phyloP scores from a whole-genome alignment of 2,329 filamentous ascomycete species.

The Colletotrichum agaves region DNA sequence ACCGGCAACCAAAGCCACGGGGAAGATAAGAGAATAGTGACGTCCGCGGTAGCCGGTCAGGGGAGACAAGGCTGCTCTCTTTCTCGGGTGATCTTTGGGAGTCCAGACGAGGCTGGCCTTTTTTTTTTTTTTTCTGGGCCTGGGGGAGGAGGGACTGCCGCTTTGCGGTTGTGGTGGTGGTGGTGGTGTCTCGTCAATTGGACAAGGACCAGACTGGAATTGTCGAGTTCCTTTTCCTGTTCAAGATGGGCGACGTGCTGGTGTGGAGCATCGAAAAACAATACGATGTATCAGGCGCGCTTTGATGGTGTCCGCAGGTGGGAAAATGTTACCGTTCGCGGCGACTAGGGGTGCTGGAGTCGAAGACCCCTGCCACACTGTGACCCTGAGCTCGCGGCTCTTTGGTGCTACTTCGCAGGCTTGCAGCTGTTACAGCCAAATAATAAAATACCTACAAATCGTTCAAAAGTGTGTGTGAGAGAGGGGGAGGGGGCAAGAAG shows the following conservation, averaged over 20 bases:
- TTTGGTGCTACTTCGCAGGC: constrained; percentile 6
- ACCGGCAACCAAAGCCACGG: constrained; percentile 14
- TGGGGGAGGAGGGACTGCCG: background rate
- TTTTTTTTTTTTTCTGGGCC: background rate
- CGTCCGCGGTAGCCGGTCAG: constrained; percentile 14
- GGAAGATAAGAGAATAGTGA: constrained; percentile 14
- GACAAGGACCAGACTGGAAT: constrained; percentile 12
- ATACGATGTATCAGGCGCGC: constrained; percentile 37
- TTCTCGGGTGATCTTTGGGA: constrained; percentile 15
- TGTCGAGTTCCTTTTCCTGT: constrained; percentile 17
- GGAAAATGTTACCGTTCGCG: constrained; percentile 36
- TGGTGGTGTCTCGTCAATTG: constrained; percentile 13
- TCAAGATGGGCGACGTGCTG: constrained; percentile 17
- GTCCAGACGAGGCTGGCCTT: constrained; percentile 35
- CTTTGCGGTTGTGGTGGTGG: constrained; percentile 1
- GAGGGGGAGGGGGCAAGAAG: too few relatives aligned
- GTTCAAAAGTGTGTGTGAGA: background rate
- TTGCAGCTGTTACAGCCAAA: constrained; percentile 8
- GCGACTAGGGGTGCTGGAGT: constrained; percentile 16
- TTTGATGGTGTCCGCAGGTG: constrained; percentile 24
- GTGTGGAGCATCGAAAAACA: constrained; percentile 35
- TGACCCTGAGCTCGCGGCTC: constrained; percentile 17
- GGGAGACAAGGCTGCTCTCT: constrained; percentile 13
- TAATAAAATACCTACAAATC: background rate
- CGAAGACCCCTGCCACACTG: constrained; percentile 29